Conservation (phyloP, 768 basidiomycete genomes). For the Naematelia aurantialba region DNA sequence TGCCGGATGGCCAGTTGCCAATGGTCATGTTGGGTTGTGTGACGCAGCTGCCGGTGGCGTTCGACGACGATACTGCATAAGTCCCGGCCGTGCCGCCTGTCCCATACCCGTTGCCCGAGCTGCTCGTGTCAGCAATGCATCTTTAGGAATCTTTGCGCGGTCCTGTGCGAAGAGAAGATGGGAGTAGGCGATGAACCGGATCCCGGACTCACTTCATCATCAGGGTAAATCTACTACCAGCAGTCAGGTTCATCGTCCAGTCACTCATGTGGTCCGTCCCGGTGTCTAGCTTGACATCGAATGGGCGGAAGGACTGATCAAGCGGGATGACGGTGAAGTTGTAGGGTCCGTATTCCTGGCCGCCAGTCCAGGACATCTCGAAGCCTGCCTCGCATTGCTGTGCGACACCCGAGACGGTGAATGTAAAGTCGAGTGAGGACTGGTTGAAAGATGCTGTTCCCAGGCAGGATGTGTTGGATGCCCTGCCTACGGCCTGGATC, state of each 20-base stretch:
- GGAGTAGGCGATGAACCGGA: not conserved
- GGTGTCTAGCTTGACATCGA: slow-evolving; percentile 26
- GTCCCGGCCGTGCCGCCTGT: slow-evolving; percentile 36
- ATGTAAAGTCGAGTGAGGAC: slow-evolving; percentile 32
- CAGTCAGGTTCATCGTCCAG: slow-evolving; percentile 37
- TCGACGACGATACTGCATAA: slow-evolving; percentile 24
- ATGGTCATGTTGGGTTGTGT: slow-evolving; percentile 8
- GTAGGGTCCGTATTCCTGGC: slow-evolving; percentile 26
- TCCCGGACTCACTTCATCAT: slow-evolving; percentile 41
- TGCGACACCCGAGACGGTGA: slow-evolving; percentile 26
- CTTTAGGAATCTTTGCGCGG: too few species aligned
- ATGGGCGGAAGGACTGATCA: slow-evolving; percentile 34
- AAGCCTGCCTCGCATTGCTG: slow-evolving; percentile 35
- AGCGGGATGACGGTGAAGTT: slow-evolving; percentile 39
- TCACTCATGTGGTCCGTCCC: slow-evolving; percentile 14
- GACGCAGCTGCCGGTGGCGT: slow-evolving; percentile 16
- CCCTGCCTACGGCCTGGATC: slow-evolving; percentile 24
- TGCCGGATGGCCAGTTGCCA: slow-evolving; percentile 28
- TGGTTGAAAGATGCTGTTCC: slow-evolving; percentile 22
- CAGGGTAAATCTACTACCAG: slow-evolving; percentile 33
- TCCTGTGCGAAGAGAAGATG: too few species aligned
- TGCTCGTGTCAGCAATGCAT: slow-evolving; percentile 6
- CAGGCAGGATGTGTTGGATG: slow-evolving; percentile 29
- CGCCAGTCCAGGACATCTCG: slow-evolving; percentile 32
- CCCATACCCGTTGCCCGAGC: slow-evolving; percentile 29